These are phyloP conservation scores for Pleodorina starrii DNA, from an alignment of 139 green algal species.

Conservation along the genomic window DNA sequence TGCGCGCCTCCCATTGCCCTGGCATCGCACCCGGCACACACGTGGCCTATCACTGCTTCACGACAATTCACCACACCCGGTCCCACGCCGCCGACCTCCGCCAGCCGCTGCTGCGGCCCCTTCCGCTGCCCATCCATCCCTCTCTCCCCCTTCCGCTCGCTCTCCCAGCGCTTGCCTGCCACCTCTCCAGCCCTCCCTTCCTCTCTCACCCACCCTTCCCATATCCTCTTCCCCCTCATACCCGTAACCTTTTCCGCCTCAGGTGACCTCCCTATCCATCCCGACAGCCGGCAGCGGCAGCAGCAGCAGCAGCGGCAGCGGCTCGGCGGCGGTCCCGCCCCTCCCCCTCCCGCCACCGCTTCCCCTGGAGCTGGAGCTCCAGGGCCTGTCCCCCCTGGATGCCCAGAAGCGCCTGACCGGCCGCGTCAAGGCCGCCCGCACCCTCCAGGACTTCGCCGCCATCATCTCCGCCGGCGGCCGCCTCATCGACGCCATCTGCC, in stretches of 20 bases:
- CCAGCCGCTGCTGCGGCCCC: too few species aligned
- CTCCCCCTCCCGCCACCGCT: neutral
- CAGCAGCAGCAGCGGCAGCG: neutral
- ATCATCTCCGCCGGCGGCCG: conserved; percentile 29
- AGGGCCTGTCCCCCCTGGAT: conserved; percentile 33
- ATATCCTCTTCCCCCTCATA: too few species aligned
- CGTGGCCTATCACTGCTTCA: too few species aligned
- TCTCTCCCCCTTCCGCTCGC: too few species aligned
- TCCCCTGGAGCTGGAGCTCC: conserved; percentile 39
- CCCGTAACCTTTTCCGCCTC: neutral
- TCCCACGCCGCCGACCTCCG: too few species aligned
- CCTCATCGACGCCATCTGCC: conserved; percentile 48
- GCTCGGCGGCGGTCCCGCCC: neutral
- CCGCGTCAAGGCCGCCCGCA: conserved; percentile 41
- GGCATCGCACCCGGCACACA: too few species aligned
- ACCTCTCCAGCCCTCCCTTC: too few species aligned
- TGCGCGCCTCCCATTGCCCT: too few species aligned
- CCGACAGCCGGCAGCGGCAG: neutral
- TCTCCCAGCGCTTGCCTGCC: too few species aligned
- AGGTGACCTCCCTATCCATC: neutral
- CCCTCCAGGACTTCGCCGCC: conserved; percentile 23
- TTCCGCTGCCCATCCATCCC: too few species aligned
- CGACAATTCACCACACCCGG: too few species aligned
- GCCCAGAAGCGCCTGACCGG: conserved; percentile 44
- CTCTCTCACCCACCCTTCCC: too few species aligned